phyloP scores from a whole-genome alignment of 306 rosid species.

The Quillaja saponaria region DNA sequence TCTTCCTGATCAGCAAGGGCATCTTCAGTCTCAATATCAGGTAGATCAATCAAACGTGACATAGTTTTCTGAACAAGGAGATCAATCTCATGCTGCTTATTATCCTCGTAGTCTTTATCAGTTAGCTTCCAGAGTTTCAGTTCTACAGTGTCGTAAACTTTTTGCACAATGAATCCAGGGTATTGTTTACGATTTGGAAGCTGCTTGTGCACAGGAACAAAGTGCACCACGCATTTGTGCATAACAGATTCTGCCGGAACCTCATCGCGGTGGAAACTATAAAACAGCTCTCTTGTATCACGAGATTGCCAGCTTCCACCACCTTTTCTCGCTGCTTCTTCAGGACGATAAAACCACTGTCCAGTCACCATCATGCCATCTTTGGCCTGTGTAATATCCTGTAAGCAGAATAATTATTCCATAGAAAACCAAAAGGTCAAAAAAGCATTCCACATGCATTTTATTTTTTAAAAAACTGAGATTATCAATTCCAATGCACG shows the following conservation, averaged over 20 bases:
- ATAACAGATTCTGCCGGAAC: conserved; percentile 95
- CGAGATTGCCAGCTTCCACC: conserved; percentile 91
- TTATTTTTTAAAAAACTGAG: too few relatives aligned
- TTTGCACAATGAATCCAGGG: conserved; percentile 93
- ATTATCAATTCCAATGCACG: too few relatives aligned
- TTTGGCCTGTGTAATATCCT: conserved; percentile 69
- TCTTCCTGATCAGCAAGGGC: conserved; percentile 59
- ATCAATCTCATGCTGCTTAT: conserved; percentile 79
- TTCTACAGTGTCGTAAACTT: conserved; percentile 89
- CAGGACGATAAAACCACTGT: conserved; percentile 99
- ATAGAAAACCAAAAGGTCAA: too few relatives aligned
- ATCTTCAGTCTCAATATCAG: conserved; percentile 74
- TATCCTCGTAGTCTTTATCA: conserved; percentile 85
- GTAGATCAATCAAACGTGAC: conserved; percentile 61
- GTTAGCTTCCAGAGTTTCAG: conserved; percentile 86
- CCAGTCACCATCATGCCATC: conserved; percentile 76
- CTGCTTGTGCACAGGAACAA: conserved; percentile 83
- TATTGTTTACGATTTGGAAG: conserved; percentile 80
- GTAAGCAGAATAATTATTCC: not conserved
- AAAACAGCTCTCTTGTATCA: conserved; percentile 92
- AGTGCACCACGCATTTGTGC: conserved; percentile 93
- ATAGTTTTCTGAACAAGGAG: conserved; percentile 82
- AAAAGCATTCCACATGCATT: too few relatives aligned
- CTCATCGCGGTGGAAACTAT: conserved; percentile 93
- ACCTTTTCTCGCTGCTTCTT: conserved; percentile 84